phyloP scores from a whole-genome alignment of 148 eudicot genomes.

The Polygonum maritimum region DNA sequence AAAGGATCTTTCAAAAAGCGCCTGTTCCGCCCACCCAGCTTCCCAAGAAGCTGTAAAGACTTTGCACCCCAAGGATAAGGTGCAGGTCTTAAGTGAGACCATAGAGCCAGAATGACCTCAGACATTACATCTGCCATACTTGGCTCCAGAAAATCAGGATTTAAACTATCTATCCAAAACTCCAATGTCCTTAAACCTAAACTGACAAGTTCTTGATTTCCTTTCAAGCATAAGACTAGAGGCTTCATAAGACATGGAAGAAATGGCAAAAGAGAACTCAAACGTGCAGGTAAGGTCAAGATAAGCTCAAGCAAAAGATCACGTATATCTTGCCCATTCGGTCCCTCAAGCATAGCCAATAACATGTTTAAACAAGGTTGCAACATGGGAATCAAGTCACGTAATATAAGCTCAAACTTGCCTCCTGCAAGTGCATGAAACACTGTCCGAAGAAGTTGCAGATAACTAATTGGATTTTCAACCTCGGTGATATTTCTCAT shows the following conservation, averaged over 20 bases:
- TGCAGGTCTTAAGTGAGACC: constrained; percentile 91
- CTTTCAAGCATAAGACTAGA: constrained; percentile 83
- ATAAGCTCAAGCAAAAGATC: constrained; percentile 90
- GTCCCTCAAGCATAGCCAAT: constrained; percentile 94
- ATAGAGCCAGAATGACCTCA: constrained; percentile 83
- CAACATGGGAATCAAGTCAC: constrained; percentile 72
- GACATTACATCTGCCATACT: constrained; percentile 99
- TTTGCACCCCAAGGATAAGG: constrained; percentile 93
- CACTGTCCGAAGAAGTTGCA: constrained; percentile 94
- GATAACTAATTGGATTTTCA: constrained; percentile 82
- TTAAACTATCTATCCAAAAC: constrained; percentile 98
- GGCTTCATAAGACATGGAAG: constrained; percentile 99
- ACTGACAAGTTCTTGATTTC: constrained; percentile 75
- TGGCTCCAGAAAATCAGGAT: constrained; percentile 97
- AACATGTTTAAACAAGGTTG: constrained; percentile 93
- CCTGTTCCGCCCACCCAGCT: constrained; percentile 93
- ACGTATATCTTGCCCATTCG: constrained; percentile 79
- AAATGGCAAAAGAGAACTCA: constrained; percentile 86
- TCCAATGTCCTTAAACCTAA: constrained; percentile 91
- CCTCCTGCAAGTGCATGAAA: constrained; percentile 96
- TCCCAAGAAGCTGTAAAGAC: constrained; percentile 94
- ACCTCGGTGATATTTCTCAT: constrained; percentile 85
- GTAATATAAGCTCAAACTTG: constrained; percentile 81
- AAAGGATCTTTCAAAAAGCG: constrained; percentile 96
- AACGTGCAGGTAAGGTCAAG: constrained; percentile 86